Base-by-base conservation (phyloP, 495 filamentous ascomycete genomes). In the Cercophora samala region DNA sequence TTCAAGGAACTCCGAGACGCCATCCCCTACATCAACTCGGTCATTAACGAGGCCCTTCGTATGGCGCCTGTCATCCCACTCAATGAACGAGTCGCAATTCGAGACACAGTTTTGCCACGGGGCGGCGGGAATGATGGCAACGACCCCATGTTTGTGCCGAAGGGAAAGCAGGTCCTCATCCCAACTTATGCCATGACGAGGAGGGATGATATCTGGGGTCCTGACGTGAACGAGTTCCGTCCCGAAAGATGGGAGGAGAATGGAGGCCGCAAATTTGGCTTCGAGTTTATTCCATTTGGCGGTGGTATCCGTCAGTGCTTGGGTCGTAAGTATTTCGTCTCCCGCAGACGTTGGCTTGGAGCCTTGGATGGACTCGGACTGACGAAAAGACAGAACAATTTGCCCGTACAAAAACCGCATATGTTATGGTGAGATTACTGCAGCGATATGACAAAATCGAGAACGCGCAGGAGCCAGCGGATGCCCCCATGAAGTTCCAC, bases 41-140 rank as follows among this genome's bases (percentile, higher is more conserved):
- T 84, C 29, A 74, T 82, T 66, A 83, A 81, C 70, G 84, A 87
- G 73, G 67, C 71, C 15, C 70, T 81, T 2, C 75, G 79, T 21
- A 59, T 79, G 56, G 74, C 62, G 0, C 77, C 78, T 2, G 76
- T 78, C 18, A 73, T 81, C n/a, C 78, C 77, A 15, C 64, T 80
- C 21, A 81, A 81, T 64, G 76, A 76, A 55, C 78, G 82, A 3
- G 73, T 77, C 51, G 79, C 83, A 1, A 63, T 82, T 5, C 62
- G 70, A 1, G 81, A 86, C 68, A 83, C 83, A 1, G 78, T 77
- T 2, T 70, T 86, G 5, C 83, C 84, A 1, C 71, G 70, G 0
- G 83, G 83, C 11, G 82, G 80, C 4, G 83, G 83, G 0, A 64
- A 68, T 15, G 66, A 75, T 17, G 68, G 70, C 22, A 18, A 25